A percentile compares a stretch with the other conserved stretches of the same genome.
Evolutionary conservation across 2,329 filamentous ascomycete genomes (phyloP).

Genomic region (Cadophora sp.): DNA sequence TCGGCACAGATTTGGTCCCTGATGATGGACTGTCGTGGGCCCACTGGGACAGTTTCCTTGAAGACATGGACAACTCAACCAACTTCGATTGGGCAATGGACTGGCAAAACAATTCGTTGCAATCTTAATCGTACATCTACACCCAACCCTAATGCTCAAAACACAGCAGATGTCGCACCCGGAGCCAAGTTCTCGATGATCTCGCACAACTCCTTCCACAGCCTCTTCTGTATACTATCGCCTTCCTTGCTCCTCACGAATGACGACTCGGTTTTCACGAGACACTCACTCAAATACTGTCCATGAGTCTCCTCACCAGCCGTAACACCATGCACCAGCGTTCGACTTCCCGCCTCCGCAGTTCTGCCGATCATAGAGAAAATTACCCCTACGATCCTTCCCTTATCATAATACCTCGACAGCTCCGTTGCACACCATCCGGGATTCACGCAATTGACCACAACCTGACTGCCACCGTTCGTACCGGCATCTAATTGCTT

Average conservation of each 20-base stretch:
- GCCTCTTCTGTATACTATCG: slow-evolving; percentile 9
- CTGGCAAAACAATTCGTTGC: background rate
- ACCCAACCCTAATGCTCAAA: background rate
- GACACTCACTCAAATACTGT: slow-evolving; percentile 24
- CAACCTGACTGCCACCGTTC: slow-evolving; percentile 3
- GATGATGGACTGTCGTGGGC: slow-evolving; percentile 1
- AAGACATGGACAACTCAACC: slow-evolving; percentile 9
- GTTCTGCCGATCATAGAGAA: slow-evolving; percentile 15
- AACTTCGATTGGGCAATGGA: slow-evolving; percentile 11
- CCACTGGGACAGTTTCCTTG: slow-evolving; percentile 14
- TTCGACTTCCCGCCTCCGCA: slow-evolving; percentile 10
- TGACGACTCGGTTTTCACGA: slow-evolving; percentile 10
- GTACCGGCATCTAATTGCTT: background rate
- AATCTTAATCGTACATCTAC: background rate
- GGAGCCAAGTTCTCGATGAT: slow-evolving; percentile 15
- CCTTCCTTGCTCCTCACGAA: slow-evolving; percentile 20
- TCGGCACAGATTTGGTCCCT: background rate
- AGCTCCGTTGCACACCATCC: slow-evolving; percentile 19
- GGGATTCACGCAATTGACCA: slow-evolving; percentile 19
- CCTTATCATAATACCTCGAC: slow-evolving; percentile 15
- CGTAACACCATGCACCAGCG: slow-evolving; percentile 15
- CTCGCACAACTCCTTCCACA: slow-evolving; percentile 14
- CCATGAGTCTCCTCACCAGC: slow-evolving; percentile 22
- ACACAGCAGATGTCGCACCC: background rate
- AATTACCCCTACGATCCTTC: slow-evolving; percentile 2